Percentiles rank a stretch among this genome's conserved stretches.
These are phyloP conservation scores for Nakazawaea ambrosiae DNA, from an alignment of 805 yeast species.

Conservation along the genomic window DNA sequence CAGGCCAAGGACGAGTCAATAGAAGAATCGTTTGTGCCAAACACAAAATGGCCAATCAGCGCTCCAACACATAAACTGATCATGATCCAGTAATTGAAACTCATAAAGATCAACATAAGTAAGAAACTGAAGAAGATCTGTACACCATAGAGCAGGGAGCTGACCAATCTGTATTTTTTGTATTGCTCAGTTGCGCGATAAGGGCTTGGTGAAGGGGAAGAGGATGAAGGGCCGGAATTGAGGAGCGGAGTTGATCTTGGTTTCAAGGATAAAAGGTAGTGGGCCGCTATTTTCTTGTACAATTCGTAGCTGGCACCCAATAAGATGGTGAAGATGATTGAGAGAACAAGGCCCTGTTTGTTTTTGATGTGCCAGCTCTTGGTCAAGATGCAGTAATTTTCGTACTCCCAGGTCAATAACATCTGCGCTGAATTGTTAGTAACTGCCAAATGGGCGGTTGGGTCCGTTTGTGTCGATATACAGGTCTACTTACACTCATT, in stretches of 20 bases:
- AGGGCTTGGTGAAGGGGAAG: not conserved
- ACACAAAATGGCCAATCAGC: conserved; percentile 27
- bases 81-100: conserved; percentile 41
- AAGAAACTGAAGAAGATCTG: conserved; percentile 36
- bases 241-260: not conserved
- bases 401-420: conserved; percentile 36
- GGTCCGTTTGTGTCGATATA: too few relatives aligned
- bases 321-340: conserved; percentile 24
- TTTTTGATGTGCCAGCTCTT: conserved; percentile 33
- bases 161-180: conserved; percentile 17
- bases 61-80: conserved; percentile 35
- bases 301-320: conserved; percentile 31
- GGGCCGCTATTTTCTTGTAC: conserved; percentile 15
- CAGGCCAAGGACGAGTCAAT: conserved; percentile 5
- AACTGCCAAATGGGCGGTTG: too few relatives aligned
- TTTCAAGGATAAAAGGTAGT: not conserved
- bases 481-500: conserved; percentile 11
- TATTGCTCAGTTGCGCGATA: too few relatives aligned
- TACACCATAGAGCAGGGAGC: conserved; percentile 29
- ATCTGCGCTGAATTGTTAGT: too few relatives aligned
- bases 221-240: not conserved
- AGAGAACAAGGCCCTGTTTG: conserved; percentile 23
- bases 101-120: conserved; percentile 42
- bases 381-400: conserved; percentile 34
- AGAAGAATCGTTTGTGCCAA: conserved; percentile 1